A percentile compares a stretch with the other conserved stretches of the same genome.
Evolutionary conservation across 2,329 filamentous ascomycete species (phyloP).

Genomic region (Davidsoniella neocaledoniae): DNA sequence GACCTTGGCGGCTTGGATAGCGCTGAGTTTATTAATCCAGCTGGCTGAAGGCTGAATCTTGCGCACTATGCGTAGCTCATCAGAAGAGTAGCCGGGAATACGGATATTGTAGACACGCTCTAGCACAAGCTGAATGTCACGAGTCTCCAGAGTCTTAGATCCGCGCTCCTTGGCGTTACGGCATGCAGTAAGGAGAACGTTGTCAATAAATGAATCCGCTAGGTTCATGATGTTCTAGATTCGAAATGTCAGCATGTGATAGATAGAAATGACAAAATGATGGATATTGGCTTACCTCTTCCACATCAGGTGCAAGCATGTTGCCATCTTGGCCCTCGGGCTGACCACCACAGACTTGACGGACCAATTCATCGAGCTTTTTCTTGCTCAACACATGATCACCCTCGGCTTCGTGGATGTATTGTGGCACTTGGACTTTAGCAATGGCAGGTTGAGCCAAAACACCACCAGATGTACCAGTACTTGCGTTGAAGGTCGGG

Average conservation of each 20-base stretch:
- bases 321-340: conserved; percentile 58
- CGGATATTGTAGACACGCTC: conserved; percentile 80
- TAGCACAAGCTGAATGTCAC: conserved; percentile 67
- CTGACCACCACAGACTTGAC: conserved; percentile 75
- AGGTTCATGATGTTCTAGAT: conserved; percentile 66
- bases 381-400: conserved; percentile 94
- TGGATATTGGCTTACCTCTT: conserved; percentile 51
- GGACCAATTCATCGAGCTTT: conserved; percentile 86
- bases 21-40: conserved; percentile 96
- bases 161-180: conserved; percentile 85
- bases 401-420: conserved; percentile 78
- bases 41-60: conserved; percentile 77
- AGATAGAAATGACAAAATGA: neutral
- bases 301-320: conserved; percentile 74
- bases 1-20: conserved; percentile 84
- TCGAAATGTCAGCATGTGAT: neutral
- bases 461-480: conserved; percentile 59
- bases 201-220: conserved; percentile 90
- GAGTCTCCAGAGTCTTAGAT: conserved; percentile 76
- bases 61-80: conserved; percentile 84
- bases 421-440: conserved; percentile 66
- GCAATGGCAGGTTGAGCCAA: conserved; percentile 75
- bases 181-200: conserved; percentile 72
- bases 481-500: conserved; percentile 71
- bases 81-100: conserved; percentile 84